Conservation (phyloP, 2,329 filamentous ascomycete genomes). For the Curvularia sp. region DNA sequence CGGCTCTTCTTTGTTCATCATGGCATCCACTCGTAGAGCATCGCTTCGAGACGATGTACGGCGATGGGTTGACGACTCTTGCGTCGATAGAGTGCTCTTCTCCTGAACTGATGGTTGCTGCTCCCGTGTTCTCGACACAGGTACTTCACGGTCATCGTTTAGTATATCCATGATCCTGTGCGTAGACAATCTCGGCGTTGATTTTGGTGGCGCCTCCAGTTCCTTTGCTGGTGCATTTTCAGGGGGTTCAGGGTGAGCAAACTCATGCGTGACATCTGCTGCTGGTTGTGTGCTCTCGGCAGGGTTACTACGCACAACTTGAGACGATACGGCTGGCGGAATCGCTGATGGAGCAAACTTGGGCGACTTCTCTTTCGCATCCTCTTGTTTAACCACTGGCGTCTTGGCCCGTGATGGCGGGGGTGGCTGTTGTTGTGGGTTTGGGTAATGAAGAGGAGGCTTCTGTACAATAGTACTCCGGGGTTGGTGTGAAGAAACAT, state of each 20-base stretch:
- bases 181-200: conserved; percentile 39
- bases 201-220: conserved; percentile 27
- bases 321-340: conserved; percentile 23
- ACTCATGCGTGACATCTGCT: conserved; percentile 12
- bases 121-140: conserved; percentile 32
- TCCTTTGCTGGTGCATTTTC: conserved; percentile 15
- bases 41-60: conserved; percentile 31
- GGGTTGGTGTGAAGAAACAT: conserved; percentile 42
- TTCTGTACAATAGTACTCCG: conserved; percentile 10
- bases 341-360: conserved; percentile 21
- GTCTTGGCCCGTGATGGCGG: conserved; percentile 18
- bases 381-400: conserved; percentile 25
- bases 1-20: conserved; percentile 30
- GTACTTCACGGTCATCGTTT: conserved; percentile 46
- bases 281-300: conserved; percentile 18
- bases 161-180: conserved; percentile 50
- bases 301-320: conserved; percentile 32
- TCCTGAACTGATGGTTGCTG: conserved; percentile 27
- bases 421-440: conserved; percentile 16
- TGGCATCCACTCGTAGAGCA: conserved; percentile 28
- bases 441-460: conserved; percentile 10
- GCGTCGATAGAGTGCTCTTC: conserved; percentile 26
- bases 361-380: conserved; percentile 29
- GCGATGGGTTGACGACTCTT: conserved; percentile 22
- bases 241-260: conserved; percentile 19